Percentiles rank a stretch among this genome's conserved stretches.
Evolutionary conservation across 352 stramenopile species (phyloP).

Genomic region (Phytophthora capsici): DNA sequence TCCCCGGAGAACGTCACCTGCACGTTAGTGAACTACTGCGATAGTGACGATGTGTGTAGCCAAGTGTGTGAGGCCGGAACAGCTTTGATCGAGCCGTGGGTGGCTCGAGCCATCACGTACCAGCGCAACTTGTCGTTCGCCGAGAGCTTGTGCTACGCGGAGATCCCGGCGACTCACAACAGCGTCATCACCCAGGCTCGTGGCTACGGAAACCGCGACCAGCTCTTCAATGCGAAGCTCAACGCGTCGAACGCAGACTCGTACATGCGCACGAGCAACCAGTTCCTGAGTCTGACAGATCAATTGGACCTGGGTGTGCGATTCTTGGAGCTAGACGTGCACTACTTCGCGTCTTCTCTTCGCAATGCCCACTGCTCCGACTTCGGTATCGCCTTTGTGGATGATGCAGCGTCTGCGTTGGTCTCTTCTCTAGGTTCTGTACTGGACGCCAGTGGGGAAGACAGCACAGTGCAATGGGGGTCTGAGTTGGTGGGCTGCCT

Average conservation of each 20-base stretch:
- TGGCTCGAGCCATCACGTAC: conserved; percentile 62
- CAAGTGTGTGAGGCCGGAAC: conserved; percentile 62
- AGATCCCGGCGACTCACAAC: conserved; percentile 80
- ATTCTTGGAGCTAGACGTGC: conserved; percentile 78
- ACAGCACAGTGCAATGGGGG: conserved; percentile 49
- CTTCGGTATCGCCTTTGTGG: conserved; percentile 55
- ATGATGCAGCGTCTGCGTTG: conserved; percentile 47
- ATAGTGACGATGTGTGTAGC: conserved; percentile 64
- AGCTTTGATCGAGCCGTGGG: conserved; percentile 67
- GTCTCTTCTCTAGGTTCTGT: conserved; percentile 40
- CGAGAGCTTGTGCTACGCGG: conserved; percentile 66
- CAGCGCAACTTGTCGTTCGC: conserved; percentile 74
- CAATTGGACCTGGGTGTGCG: conserved; percentile 74
- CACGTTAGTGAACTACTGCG: conserved; percentile 54
- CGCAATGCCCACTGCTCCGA: conserved; percentile 72
- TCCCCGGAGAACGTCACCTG: conserved; percentile 59
- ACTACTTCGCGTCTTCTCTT: conserved; percentile 71
- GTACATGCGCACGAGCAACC: conserved; percentile 73
- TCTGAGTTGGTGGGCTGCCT: conserved; percentile 67
- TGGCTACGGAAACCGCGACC: conserved; percentile 75
- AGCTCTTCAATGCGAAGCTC: conserved; percentile 64
- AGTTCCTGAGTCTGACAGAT: conserved; percentile 76
- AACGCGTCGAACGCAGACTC: conserved; percentile 49
- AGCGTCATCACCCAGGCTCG: conserved; percentile 64
- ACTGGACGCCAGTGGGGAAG: conserved; percentile 39